Conservation (phyloP, 768 basidiomycete genomes). For the Termitomyces sp. region DNA sequence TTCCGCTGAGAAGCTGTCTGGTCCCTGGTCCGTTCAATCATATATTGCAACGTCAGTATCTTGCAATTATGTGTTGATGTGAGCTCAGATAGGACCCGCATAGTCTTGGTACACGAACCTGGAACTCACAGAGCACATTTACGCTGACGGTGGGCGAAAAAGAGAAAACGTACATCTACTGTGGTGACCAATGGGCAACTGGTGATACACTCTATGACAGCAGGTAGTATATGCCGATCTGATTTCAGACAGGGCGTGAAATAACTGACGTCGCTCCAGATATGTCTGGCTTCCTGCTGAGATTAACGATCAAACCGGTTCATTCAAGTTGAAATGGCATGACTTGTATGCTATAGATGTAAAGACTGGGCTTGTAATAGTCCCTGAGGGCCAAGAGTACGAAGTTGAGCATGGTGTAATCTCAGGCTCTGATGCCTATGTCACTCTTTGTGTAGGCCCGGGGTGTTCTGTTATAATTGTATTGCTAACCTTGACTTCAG, state of each 20-base stretch:
- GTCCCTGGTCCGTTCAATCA: conserved; percentile 20
- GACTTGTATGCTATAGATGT: conserved; percentile 22
- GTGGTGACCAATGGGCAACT: conserved; percentile 9
- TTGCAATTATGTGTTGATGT: background rate
- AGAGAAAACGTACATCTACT: conserved; percentile 8
- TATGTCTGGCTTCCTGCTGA: conserved; percentile 23
- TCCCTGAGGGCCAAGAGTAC: conserved; percentile 17
- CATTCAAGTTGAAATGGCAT: conserved; percentile 20
- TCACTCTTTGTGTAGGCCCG: conserved; percentile 24
- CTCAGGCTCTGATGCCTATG: conserved; percentile 13
- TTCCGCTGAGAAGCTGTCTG: conserved; percentile 18
- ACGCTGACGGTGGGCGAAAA: conserved; percentile 11
- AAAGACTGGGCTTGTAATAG: conserved; percentile 15
- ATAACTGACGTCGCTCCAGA: background rate
- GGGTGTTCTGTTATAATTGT: background rate
- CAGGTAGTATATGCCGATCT: background rate
- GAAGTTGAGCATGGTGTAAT: conserved; percentile 19
- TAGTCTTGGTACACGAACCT: conserved; percentile 16
- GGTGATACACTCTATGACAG: conserved; percentile 9
- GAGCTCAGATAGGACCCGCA: background rate
- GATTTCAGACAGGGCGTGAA: background rate
- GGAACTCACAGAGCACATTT: conserved; percentile 21
- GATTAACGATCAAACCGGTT: conserved; percentile 21
- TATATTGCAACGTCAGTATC: conserved; percentile 18
- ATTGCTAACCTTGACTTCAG: conserved; percentile 7